These are phyloP conservation scores for Candida taoyuanica DNA, from an alignment of 805 yeast species.

Conservation along the genomic window DNA sequence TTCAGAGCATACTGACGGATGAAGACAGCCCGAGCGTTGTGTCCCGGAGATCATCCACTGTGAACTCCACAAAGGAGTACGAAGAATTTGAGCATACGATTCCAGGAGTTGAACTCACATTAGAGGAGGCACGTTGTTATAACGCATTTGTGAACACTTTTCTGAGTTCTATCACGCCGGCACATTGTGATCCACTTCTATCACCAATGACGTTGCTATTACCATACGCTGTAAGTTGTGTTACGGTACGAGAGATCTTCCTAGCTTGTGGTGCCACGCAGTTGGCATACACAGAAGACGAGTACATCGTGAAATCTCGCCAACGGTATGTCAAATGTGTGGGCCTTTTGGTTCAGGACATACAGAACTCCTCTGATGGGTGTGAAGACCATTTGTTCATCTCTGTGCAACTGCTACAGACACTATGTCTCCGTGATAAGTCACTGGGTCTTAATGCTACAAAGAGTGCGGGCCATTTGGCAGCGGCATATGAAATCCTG, in stretches of 20 bases:
- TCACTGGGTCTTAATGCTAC: constrained; percentile 25
- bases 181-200: constrained; percentile 20
- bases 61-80: neutral
- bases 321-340: constrained; percentile 21
- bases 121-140: constrained; percentile 20
- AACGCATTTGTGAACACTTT: constrained; percentile 20
- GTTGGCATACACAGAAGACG: constrained; percentile 20
- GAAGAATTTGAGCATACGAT: constrained; percentile 12
- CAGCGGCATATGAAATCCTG: constrained; percentile 25
- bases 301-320: constrained; percentile 14
- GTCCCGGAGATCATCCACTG: constrained; percentile 5
- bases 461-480: constrained; percentile 24
- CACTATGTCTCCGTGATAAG: constrained; percentile 25
- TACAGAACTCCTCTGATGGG: constrained; percentile 18
- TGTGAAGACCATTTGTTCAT: constrained; percentile 26
- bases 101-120: constrained; percentile 18
- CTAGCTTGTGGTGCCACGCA: constrained; percentile 27
- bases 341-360: constrained; percentile 16
- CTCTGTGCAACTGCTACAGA: constrained; percentile 24
- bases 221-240: constrained; percentile 18
- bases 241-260: constrained; percentile 21
- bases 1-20: constrained; percentile 13
- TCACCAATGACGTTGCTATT: constrained; percentile 19
- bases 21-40: constrained; percentile 2
- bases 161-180: constrained; percentile 21